Evolutionary conservation across 2,329 filamentous ascomycete genomes (phyloP).

Genomic region (Colletotrichum limetticola): DNA sequence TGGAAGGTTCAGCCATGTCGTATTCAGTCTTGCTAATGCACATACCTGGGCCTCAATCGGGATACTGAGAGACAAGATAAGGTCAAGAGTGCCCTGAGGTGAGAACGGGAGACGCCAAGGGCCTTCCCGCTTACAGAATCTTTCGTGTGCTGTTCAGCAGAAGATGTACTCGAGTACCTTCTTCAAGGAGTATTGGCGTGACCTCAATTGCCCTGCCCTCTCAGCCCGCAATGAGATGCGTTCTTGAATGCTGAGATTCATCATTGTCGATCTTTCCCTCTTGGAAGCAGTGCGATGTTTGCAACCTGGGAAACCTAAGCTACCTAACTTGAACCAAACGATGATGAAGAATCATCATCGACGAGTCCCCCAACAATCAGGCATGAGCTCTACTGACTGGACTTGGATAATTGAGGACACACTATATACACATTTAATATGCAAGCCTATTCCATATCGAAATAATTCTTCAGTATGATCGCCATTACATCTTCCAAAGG

Average conservation of each 20-base stretch:
- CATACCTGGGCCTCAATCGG: background rate
- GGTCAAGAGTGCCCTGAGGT: background rate
- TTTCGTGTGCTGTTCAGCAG: background rate
- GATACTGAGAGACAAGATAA: background rate
- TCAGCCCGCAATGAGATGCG: background rate
- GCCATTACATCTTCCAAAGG: no score
- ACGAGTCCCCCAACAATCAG: no score
- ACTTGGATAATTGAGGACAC: no score
- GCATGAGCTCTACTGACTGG: no score
- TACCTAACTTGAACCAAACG: no score
- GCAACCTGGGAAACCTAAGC: no score
- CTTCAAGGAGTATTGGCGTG: background rate
- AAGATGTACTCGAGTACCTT: background rate
- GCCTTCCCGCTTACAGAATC: background rate
- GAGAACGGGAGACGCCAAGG: background rate
- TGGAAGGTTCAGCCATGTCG: background rate
- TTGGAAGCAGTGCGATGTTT: no score
- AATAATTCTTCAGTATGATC: no score
- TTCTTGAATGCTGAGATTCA: background rate
- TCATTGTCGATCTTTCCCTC: background rate
- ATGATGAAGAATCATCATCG: no score
- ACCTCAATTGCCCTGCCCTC: background rate
- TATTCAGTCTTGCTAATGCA: background rate
- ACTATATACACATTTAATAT: no score
- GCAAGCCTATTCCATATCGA: no score